Conservation (phyloP, 352 stramenopile species). For the Phytophthora parvispora region DNA sequence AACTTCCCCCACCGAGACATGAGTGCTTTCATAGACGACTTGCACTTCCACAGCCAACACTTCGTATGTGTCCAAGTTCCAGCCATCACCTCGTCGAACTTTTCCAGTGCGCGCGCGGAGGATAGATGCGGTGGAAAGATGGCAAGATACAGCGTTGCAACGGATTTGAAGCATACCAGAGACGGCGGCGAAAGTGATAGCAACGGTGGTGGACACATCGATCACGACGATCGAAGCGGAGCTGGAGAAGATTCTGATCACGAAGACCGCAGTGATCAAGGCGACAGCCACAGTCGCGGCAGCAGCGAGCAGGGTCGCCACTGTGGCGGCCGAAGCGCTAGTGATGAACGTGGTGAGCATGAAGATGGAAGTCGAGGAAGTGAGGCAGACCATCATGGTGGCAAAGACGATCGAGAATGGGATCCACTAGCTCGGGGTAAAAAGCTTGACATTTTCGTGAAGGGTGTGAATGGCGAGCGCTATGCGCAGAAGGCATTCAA, state of each 20-base stretch:
- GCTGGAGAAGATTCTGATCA: background rate
- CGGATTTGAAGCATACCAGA: background rate
- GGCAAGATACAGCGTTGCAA: conserved; percentile 14
- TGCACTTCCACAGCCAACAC: conserved; percentile 88
- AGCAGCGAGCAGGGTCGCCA: background rate
- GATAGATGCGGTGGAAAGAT: background rate
- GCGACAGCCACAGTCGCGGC: background rate
- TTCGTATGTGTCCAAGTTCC: conserved; percentile 79
- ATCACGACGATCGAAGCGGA: background rate
- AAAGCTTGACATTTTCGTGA: conserved; percentile 81
- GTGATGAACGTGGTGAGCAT: background rate
- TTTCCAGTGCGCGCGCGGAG: conserved; percentile 9
- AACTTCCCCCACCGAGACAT: conserved; percentile 59
- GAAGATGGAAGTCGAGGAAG: conserved; percentile 4
- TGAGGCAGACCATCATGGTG: background rate
- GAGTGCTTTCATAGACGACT: conserved; percentile 71
- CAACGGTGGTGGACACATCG: background rate
- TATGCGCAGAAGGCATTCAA: conserved; percentile 78
- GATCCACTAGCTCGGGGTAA: conserved; percentile 49
- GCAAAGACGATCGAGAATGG: conserved; percentile 10
- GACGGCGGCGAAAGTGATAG: background rate
- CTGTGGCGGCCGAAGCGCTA: no score
- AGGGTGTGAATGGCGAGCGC: conserved; percentile 68
- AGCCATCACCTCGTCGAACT: conserved; percentile 47
- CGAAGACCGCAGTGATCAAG: background rate